Base-by-base conservation (phyloP, 2,329 filamentous ascomycete species). In the Fusarium sp. region DNA sequence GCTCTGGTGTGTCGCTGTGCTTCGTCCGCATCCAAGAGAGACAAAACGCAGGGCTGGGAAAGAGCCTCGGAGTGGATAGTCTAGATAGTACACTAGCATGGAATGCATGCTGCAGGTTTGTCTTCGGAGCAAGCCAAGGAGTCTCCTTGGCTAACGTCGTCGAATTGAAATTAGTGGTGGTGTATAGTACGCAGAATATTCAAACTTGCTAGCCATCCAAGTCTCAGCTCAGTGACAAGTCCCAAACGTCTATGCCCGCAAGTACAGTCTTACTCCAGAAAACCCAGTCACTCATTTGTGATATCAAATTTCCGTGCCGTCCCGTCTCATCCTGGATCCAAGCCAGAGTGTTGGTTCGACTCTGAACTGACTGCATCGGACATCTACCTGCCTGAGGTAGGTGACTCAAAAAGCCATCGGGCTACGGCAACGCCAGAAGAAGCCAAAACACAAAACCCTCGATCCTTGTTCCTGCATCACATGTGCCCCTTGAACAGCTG, bases 401-500 rank as follows among this genome's bases (percentile, higher is more conserved):
- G 54, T 59, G 57, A 60, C 60, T 61, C 58, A n/a, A 61, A 61
- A 52, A 31, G 38, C n/a, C 42, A 72, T 62, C 57, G 45, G 50
- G 38, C 50, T 45, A 45, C 64, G 62, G 37, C 35, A 61, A 62
- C n/a, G 37, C 45, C 62, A 59, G 54, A 40, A 34, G 24, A 52
- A 52, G 9, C 37, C 22, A 60, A 59, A 57, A 57, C 29, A 14
- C 35, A 35, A 56, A 35, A 27, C 60, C 29, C 60, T 67, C 34
- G 14, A 45, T 27, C 42, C 47, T 63, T 63, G 45, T 31, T 56
- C 61, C 35, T 56, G 54, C 66, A 52, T 47, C 57, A 52, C 45
- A 56, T 63, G 47, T 68, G 61, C 63, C 57, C 75, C 76, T 78
- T 78, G 76, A 69, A 70, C 70, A 78, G 76, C 76, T 78, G 76